Evolutionary conservation across 2,329 filamentous ascomycete species (phyloP).

Genomic region (Pyrenochaeta sp.): DNA sequence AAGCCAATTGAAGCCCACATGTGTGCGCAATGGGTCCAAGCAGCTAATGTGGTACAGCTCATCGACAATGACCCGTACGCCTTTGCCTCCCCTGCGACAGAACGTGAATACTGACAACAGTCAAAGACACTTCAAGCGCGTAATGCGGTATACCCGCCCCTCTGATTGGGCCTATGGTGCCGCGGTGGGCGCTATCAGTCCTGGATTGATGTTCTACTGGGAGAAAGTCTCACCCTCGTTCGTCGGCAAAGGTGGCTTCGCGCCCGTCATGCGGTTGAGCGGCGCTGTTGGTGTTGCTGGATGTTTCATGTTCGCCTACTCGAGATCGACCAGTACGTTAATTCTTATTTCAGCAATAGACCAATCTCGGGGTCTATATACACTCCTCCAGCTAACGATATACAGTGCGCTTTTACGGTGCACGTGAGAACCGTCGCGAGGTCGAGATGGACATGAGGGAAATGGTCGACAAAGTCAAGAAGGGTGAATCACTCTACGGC

Average conservation of each 20-base stretch:
- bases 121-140: conserved; percentile 85
- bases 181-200: conserved; percentile 74
- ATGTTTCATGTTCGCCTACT: conserved; percentile 86
- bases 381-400: not conserved
- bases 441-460: conserved; percentile 96
- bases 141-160: conserved; percentile 83
- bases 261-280: conserved; percentile 81
- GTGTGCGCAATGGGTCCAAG: conserved; percentile 31
- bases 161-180: conserved; percentile 82
- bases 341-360: not conserved
- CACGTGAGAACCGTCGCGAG: conserved; percentile 90
- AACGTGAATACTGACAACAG: conserved; percentile 27
- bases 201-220: conserved; percentile 77
- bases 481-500: conserved; percentile 88
- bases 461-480: conserved; percentile 97
- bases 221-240: conserved; percentile 87
- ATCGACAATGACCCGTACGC: conserved; percentile 98
- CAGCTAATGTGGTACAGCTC: conserved; percentile 68
- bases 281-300: conserved; percentile 76
- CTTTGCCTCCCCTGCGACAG: conserved; percentile 11
- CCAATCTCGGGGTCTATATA: not conserved
- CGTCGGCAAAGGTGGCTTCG: conserved; percentile 82
- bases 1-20: conserved; percentile 53
- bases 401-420: conserved; percentile 92
- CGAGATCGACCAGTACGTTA: conserved; percentile 81